phyloP scores from a whole-genome alignment of 2,329 filamentous ascomycete genomes.

The Ceratocystis destructans region DNA sequence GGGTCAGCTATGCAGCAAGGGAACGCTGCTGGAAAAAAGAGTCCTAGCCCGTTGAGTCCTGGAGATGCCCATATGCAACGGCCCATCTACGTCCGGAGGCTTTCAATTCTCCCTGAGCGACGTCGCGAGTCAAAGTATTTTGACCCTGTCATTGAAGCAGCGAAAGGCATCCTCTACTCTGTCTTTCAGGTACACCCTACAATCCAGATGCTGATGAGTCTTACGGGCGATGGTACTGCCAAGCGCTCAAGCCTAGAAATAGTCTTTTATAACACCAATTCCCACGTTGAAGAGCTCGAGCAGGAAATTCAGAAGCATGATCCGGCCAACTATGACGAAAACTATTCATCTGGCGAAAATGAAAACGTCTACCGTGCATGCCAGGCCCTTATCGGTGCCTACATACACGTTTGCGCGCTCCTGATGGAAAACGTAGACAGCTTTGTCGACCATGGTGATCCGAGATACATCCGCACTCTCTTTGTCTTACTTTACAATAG shows the following conservation, averaged over 20 bases:
- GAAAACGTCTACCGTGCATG: slow-evolving; percentile 51
- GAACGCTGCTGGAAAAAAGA: slow-evolving; percentile 26
- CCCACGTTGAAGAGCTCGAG: slow-evolving; percentile 51
- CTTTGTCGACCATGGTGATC: slow-evolving; percentile 51
- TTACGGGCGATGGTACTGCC: slow-evolving; percentile 45
- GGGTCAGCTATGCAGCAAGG: slow-evolving; percentile 53
- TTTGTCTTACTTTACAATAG: slow-evolving; percentile 52
- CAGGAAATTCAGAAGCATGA: slow-evolving; percentile 51
- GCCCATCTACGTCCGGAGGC: slow-evolving; percentile 48
- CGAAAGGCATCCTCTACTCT: slow-evolving; percentile 53
- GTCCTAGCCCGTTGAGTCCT: slow-evolving; percentile 45
- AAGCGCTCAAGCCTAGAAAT: slow-evolving; percentile 52
- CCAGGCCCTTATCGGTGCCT: slow-evolving; percentile 48
- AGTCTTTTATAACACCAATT: slow-evolving; percentile 54
- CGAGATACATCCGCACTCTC: slow-evolving; percentile 51
- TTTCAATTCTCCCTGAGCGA: slow-evolving; percentile 50
- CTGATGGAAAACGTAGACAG: slow-evolving; percentile 48
- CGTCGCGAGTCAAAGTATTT: slow-evolving; percentile 47
- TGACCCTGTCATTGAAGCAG: slow-evolving; percentile 49
- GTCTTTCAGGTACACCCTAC: slow-evolving; percentile 55
- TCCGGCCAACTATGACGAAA: slow-evolving; percentile 27
- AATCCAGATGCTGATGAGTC: slow-evolving; percentile 50
- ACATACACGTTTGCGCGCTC: slow-evolving; percentile 50
- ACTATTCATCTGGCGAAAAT: slow-evolving; percentile 39
- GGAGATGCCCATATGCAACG: slow-evolving; percentile 44